These are phyloP conservation scores for Plantago lanceolata DNA, from an alignment of 305 asterid species.

Conservation along the genomic window DNA sequence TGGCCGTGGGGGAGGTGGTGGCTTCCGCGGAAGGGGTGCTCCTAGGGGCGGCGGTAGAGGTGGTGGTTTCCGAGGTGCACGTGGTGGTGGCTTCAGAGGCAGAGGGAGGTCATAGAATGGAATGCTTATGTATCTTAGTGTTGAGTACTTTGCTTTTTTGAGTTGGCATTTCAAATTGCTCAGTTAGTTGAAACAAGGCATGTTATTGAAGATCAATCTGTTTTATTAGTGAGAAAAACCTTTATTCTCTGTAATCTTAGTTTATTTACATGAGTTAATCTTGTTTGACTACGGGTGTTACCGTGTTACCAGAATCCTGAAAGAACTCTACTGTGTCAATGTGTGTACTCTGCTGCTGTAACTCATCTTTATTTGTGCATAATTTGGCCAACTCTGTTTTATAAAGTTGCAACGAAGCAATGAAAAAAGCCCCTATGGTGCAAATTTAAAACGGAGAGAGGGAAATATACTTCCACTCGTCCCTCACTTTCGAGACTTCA, in stretches of 20 bases:
- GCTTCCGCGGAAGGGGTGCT: slow-evolving; percentile 75
- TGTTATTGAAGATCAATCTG: slow-evolving; percentile 10
- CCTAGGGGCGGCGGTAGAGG: slow-evolving; percentile 67
- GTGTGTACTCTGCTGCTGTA: too few relatives aligned
- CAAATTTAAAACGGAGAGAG: too few relatives aligned
- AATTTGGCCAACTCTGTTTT: too few relatives aligned
- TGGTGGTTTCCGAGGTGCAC: slow-evolving; percentile 50
- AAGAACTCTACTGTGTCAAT: too few relatives aligned
- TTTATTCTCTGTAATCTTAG: not conserved
- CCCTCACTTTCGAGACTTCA: too few relatives aligned
- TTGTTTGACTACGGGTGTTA: too few relatives aligned
- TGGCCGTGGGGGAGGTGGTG: slow-evolving; percentile 45
- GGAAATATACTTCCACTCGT: too few relatives aligned
- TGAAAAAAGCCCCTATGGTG: too few relatives aligned
- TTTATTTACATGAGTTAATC: not conserved
- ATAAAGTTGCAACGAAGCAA: too few relatives aligned
- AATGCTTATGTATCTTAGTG: slow-evolving; percentile 18
- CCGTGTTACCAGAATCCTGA: too few relatives aligned
- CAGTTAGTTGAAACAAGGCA: slow-evolving; percentile 11
- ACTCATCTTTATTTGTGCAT: too few relatives aligned
- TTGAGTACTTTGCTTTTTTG: slow-evolving; percentile 5
- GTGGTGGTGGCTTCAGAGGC: slow-evolving; percentile 80
- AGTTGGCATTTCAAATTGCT: slow-evolving; percentile 13
- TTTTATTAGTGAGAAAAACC: slow-evolving; percentile 16
- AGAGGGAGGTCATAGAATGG: slow-evolving; percentile 58